phyloP scores from a whole-genome alignment of 176 grass and related monocot genomes.

The Olyra latifolia region DNA sequence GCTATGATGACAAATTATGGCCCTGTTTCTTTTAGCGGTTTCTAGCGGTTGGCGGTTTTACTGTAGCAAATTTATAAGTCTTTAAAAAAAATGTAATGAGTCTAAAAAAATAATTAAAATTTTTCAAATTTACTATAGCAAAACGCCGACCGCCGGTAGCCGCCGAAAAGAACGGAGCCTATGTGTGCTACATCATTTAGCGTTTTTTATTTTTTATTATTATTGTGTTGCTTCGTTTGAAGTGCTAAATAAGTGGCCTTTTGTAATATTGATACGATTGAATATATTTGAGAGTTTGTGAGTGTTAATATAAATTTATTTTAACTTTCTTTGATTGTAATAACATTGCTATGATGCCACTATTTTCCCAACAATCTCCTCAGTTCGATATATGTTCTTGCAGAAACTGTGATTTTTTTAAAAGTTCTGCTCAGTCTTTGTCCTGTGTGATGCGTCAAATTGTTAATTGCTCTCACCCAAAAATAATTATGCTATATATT shows the following conservation, averaged over 20 bases:
- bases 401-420: background rate
- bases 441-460: no score
- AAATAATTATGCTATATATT: background rate
- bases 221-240: conserved; percentile 1
- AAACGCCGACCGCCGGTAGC: no score
- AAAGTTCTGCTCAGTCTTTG: background rate
- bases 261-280: background rate
- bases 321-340: background rate
- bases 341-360: background rate
- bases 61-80: no score
- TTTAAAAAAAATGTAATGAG: no score
- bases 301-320: background rate
- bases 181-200: conserved; percentile 23
- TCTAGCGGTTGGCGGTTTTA: no score
- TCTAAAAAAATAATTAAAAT: no score
- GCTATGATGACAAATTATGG: conserved; percentile 14
- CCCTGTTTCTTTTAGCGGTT: no score
- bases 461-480: background rate
- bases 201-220: background rate
- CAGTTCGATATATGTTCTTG: background rate
- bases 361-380: background rate
- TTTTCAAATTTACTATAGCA: no score
- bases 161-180: no score
- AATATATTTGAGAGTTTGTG: background rate
- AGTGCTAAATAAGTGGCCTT: background rate